Conservation (phyloP, 1,139 yeast species). For the Debaryomyces singareniensis region DNA sequence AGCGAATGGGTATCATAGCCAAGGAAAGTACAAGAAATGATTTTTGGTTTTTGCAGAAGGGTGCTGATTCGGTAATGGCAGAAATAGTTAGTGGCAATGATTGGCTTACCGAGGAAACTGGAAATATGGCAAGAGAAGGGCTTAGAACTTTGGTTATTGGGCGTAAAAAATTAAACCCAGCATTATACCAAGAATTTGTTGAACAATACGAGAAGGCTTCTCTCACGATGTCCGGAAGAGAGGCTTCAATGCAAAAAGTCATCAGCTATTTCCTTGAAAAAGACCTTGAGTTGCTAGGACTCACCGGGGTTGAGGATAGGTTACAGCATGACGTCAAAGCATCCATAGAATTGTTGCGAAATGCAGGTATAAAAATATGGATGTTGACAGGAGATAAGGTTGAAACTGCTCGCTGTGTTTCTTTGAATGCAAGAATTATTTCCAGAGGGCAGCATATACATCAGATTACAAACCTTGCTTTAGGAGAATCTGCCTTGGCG, state of each 20-base stretch:
- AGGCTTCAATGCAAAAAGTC: constrained; percentile 61
- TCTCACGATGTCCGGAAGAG: constrained; percentile 74
- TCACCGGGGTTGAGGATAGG: constrained; percentile 97
- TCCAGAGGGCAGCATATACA: constrained; percentile 93
- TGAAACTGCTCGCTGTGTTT: constrained; percentile 96
- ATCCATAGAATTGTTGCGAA: constrained; percentile 83
- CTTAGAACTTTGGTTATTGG: constrained; percentile 91
- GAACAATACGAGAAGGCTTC: constrained; percentile 66
- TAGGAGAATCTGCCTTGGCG: constrained; percentile 60
- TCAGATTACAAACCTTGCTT: constrained; percentile 61
- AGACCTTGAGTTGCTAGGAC: constrained; percentile 79
- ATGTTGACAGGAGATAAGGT: constrained; percentile 99
- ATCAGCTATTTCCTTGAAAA: constrained; percentile 68
- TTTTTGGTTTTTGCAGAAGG: constrained; percentile 81
- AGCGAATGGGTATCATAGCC: constrained; percentile 91
- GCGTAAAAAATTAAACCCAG: constrained; percentile 56
- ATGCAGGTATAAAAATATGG: constrained; percentile 98
- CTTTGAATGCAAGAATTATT: constrained; percentile 87
- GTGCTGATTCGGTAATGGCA: constrained; percentile 97
- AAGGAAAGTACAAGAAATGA: constrained; percentile 59
- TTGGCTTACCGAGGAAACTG: constrained; percentile 97
- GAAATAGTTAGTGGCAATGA: constrained; percentile 77
- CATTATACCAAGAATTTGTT: constrained; percentile 56
- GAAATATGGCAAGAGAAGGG: constrained; percentile 98
- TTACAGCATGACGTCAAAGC: constrained; percentile 87